Conservation (phyloP, 1,284 basidiomycete genomes). For the Moesziomyces parantarcticus region DNA sequence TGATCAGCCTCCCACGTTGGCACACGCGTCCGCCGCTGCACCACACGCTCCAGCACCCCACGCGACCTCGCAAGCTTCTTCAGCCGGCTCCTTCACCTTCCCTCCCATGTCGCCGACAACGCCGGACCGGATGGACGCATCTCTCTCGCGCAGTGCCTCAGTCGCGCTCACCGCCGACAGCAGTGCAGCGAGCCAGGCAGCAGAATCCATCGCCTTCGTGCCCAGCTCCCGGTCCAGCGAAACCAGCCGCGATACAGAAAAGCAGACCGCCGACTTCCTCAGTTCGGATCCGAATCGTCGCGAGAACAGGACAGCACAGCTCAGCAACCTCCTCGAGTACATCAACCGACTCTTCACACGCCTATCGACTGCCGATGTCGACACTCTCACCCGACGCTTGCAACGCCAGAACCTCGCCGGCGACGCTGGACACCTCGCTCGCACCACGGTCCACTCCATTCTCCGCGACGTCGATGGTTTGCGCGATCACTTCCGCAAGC, state of each 20-base stretch:
- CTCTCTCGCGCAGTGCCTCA: constrained; percentile 19
- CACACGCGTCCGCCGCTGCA: not conserved
- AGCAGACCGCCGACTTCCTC: constrained; percentile 27
- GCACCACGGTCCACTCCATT: constrained; percentile 81
- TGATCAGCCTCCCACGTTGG: not conserved
- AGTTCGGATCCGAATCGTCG: constrained; percentile 28
- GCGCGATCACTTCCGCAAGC: constrained; percentile 78
- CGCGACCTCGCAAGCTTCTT: constrained; percentile 7
- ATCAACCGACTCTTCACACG: constrained; percentile 76
- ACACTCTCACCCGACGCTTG: constrained; percentile 86
- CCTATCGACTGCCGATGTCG: constrained; percentile 83
- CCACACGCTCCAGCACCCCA: not conserved
- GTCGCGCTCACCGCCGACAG: constrained; percentile 38
- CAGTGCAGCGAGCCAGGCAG: constrained; percentile 35
- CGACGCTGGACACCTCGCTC: constrained; percentile 87
- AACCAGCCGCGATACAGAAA: constrained; percentile 43
- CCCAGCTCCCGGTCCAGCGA: constrained; percentile 45
- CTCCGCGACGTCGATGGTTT: constrained; percentile 78
- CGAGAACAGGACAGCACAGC: constrained; percentile 63
- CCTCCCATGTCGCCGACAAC: constrained; percentile 12
- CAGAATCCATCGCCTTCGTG: constrained; percentile 33
- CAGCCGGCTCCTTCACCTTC: constrained; percentile 21
- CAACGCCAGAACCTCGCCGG: constrained; percentile 88
- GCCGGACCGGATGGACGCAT: not conserved
- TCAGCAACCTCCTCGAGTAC: constrained; percentile 79